Evolutionary conservation across 805 yeast species (phyloP).

Genomic region (Metschnikowia lunata): DNA sequence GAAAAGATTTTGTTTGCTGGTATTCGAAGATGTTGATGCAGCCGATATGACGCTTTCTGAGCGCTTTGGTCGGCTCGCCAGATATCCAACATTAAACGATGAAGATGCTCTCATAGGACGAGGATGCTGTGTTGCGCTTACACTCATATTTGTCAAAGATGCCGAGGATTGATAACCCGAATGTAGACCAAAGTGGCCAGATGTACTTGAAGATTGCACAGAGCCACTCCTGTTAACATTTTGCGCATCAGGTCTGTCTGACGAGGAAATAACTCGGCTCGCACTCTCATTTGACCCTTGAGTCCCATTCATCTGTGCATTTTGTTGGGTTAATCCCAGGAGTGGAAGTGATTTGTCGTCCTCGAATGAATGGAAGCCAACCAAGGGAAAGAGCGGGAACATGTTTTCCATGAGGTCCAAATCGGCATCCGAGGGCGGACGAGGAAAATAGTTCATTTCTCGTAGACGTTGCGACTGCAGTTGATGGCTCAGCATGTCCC

Average conservation of each 20-base stretch:
- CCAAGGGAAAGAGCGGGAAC: conserved; percentile 42
- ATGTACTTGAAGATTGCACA: not conserved
- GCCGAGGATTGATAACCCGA: conserved; percentile 6
- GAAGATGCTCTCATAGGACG: conserved; percentile 9
- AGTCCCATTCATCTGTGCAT: not conserved
- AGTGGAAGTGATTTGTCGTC: conserved; percentile 33
- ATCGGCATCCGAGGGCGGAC: conserved; percentile 19
- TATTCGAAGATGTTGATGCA: conserved; percentile 34
- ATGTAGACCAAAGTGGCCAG: not conserved
- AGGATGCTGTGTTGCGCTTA: conserved; percentile 7
- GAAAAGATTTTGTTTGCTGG: conserved; percentile 14
- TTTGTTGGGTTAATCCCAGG: conserved; percentile 24
- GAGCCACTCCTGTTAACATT: conserved; percentile 3
- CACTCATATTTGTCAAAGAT: conserved; percentile 3
- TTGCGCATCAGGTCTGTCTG: not conserved
- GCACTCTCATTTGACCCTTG: not conserved
- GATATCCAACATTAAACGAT: conserved; percentile 17
- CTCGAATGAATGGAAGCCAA: conserved; percentile 36
- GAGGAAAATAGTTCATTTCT: conserved; percentile 11
- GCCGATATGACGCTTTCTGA: conserved; percentile 41
- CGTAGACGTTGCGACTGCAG: not conserved
- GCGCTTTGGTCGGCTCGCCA: conserved; percentile 28
- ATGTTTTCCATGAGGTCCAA: conserved; percentile 30
- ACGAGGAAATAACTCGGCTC: not conserved
- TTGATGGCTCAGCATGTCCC: not conserved